Conservation (phyloP, 2,329 filamentous ascomycete species). For the Fusarium paranaense region DNA sequence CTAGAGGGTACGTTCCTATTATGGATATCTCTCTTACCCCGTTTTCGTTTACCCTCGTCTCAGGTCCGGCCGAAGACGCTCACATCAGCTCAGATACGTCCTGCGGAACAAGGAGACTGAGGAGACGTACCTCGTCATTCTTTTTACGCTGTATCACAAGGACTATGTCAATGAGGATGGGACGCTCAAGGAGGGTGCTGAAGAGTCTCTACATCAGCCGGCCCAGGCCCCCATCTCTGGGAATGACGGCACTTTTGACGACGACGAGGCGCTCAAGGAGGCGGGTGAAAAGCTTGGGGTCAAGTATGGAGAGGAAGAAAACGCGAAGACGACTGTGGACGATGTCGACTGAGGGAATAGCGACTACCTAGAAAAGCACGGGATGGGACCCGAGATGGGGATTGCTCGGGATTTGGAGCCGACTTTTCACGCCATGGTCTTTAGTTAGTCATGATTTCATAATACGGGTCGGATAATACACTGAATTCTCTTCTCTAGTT, state of each 20-base stretch:
- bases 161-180: conserved; percentile 73
- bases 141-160: conserved; percentile 81
- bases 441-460: neutral
- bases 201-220: conserved; percentile 39
- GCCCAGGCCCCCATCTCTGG: conserved; percentile 11
- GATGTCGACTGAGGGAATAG: conserved; percentile 56
- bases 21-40: conserved; percentile 32
- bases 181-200: conserved; percentile 59
- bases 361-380: neutral
- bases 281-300: conserved; percentile 52
- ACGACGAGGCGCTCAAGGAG: conserved; percentile 52
- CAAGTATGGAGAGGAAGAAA: conserved; percentile 34
- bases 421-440: neutral
- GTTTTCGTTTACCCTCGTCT: conserved; percentile 35
- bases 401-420: neutral
- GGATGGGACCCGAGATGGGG: neutral
- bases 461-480: neutral
- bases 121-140: conserved; percentile 81
- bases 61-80: conserved; percentile 65
- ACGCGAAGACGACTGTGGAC: conserved; percentile 49
- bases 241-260: conserved; percentile 45
- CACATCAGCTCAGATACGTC: conserved; percentile 90
- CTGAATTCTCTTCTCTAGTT: neutral
- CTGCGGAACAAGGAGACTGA: conserved; percentile 82
- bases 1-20: conserved; percentile 29